Base-by-base conservation (phyloP, 306 rosid genomes). In the Ammopiptanthus mongolicus region DNA sequence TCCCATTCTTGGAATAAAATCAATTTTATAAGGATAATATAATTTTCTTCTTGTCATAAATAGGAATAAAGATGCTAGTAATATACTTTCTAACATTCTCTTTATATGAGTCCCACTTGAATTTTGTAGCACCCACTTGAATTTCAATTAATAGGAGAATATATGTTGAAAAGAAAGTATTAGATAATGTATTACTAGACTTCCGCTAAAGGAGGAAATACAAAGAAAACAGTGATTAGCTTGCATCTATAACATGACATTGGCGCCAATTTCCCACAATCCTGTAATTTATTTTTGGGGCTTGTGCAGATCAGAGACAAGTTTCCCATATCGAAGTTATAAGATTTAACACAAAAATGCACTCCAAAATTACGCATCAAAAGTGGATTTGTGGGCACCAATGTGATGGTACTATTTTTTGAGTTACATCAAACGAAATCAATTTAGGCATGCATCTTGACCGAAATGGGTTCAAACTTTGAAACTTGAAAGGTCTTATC, bases 401-500 rank as follows among this genome's bases (percentile, higher is more conserved):
- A 12, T 23, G 61, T 47, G 63, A 46, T 56, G 41, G 17, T 52
- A 47, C 31, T 44, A 61, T 33, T 22, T 73, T 22, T 0, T 3
- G 28, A 34, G 57, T 65, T 44, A 50, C 80, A 74, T 74, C 76
- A 74, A 50, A 28, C 50, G n/a, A 48, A 23, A 68, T 50, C 4
- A 8, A 51, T 15, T 44, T 21, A 11, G 69, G 65, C 28, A 31
- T n/a, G n/a, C n/a, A n/a, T n/a, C n/a, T 69, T 52, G 67, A 69
- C 51, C 37, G 28, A 73, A 62, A 42, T 53, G 42, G 42, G 39
- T 83, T 83, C 69, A 75, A 33, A 58, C 64, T 59, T 74, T 42
- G 55, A 76, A 53, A 42, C 60, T 64, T 31, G 79, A 57, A 19
- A 66, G 34, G 80, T 80, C 76, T 76, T 59, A 73, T 83, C 81